Base-by-base conservation (phyloP, 2,329 filamentous ascomycete species). In the Knufia petricola region DNA sequence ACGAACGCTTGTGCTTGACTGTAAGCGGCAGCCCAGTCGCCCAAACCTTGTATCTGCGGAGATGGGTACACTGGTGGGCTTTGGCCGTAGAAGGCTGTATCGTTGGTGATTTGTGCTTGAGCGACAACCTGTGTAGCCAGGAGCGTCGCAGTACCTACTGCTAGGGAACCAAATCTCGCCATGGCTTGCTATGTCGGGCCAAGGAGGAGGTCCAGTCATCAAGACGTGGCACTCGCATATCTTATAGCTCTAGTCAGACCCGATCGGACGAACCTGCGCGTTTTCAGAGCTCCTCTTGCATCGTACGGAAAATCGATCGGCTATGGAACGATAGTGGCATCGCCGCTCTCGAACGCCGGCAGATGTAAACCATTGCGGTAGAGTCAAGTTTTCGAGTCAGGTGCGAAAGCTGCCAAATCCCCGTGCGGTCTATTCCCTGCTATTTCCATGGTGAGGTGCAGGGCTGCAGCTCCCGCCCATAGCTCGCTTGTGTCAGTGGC, bases 1-100 rank as follows among this genome's bases (percentile, higher is more conserved):
- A 71, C 64, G 12, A 72, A 58, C 1, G 56, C 58, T 49, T 58
- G 61, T 2, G 69, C 69, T 49, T 66, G 64, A 10, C 55, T 46
- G 30, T 65, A 64, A 0, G 66, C 65, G 12, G 55, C 53, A 21
- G 61, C 60, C 66, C 67, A 69, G 7, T 58, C 52, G 4, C 65
- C 65, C 9, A 61, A 52, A 3, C 62, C 62, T 8, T 51, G 51
- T 3, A 47, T 51, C 13, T 50, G 32, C n/a, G 55, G 55, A 12
- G 48, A 52, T 10, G 55, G 53, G 19, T 57, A 57, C 10, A 57
- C 49, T 21, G 55, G 51, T 21, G 21, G 17, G 17, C 43, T 46
- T 7, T 57, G 34, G n/a, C 60, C 60, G 46, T 58, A 60, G 45
- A 59, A 60, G 32, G 48, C 51, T 4, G 50, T 37, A 30, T 60